Conservation (phyloP, 148 eudicot genomes). For the Cornus suecica region DNA sequence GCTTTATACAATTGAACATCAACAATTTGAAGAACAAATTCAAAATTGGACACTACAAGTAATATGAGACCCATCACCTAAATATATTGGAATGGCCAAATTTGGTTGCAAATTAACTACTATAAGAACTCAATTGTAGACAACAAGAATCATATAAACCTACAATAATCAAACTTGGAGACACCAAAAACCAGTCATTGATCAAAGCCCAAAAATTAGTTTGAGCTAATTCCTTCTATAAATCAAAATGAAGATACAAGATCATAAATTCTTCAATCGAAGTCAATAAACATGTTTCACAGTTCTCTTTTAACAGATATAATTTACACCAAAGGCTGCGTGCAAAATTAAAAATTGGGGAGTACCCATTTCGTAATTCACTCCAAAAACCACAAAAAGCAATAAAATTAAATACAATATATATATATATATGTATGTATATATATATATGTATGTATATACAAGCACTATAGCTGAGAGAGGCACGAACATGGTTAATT, state of each 20-base stretch:
- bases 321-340: not conserved
- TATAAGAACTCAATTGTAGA: not conserved
- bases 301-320: not conserved
- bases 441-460: not conserved
- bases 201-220: not conserved
- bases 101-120: not conserved
- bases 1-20: not conserved
- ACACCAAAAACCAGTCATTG: not conserved
- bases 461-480: not conserved
- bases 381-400: not conserved
- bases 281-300: not conserved
- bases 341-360: not conserved
- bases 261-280: not conserved
- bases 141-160: not conserved
- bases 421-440: not conserved
- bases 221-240: not conserved
- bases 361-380: not conserved
- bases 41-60: not conserved
- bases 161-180: not conserved
- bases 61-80: not conserved
- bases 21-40: conserved; percentile 5
- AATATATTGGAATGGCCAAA: not conserved
- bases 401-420: too few relatives aligned
- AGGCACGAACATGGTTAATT: conserved; percentile 37
- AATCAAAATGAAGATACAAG: not conserved